A percentile compares a stretch with the other conserved stretches of the same genome.
Conservation (phyloP, 108 stramenopile genomes). For the Pseudonitzschia multiseries region DNA sequence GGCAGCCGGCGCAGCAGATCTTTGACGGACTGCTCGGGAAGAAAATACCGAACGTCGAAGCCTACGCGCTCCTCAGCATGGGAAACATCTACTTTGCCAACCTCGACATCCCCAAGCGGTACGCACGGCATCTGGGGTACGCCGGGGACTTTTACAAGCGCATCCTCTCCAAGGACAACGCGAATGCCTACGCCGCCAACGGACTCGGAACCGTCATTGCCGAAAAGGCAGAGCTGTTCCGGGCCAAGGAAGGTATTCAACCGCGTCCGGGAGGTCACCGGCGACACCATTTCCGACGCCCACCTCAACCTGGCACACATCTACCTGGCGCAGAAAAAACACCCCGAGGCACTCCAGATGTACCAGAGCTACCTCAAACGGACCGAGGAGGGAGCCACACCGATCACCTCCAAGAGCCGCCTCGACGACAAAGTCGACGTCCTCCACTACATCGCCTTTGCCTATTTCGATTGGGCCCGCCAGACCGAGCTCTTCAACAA, state of each 20-base stretch:
- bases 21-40: constrained; percentile 79
- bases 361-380: constrained; percentile 86
- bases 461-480: constrained; percentile 89
- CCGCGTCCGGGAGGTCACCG: constrained; percentile 81
- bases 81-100: constrained; percentile 90
- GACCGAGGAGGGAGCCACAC: constrained; percentile 63
- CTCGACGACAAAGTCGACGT: constrained; percentile 81
- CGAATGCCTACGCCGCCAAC: constrained; percentile 90
- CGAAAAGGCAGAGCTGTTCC: constrained; percentile 83
- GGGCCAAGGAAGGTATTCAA: constrained; percentile 88
- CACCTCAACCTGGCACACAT: constrained; percentile 87
- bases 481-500: constrained; percentile 83
- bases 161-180: constrained; percentile 76
- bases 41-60: constrained; percentile 79
- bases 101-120: constrained; percentile 59
- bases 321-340: constrained; percentile 82
- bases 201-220: constrained; percentile 86
- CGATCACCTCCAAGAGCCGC: constrained; percentile 73
- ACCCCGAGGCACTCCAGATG: constrained; percentile 87
- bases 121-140: constrained; percentile 76
- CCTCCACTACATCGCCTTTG: constrained; percentile 80
- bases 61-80: constrained; percentile 81
- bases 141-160: constrained; percentile 76
- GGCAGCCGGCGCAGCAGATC: constrained; percentile 78
- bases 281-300: constrained; percentile 78